Evolutionary conservation across 192 early-diverging fungal species (phyloP).

Genomic region (Gonapodya sp.): DNA sequence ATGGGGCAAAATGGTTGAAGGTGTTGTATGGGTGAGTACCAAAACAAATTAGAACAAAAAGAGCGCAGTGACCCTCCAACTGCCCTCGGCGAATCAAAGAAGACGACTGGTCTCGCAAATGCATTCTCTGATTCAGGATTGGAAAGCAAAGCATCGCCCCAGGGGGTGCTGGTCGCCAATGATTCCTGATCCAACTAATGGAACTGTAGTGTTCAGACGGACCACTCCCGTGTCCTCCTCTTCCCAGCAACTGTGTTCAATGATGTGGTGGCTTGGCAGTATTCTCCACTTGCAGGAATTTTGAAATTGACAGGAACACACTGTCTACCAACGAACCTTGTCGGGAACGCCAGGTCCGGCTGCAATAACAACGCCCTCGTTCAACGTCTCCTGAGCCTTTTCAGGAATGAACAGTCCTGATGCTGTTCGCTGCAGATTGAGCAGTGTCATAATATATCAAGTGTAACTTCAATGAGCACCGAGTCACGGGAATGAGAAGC

Average conservation of each 20-base stretch:
- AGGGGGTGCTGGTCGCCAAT: too few species aligned
- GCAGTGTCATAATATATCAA: background rate
- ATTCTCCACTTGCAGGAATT: too few species aligned
- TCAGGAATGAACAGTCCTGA: slow-evolving; percentile 95
- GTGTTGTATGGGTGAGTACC: slow-evolving; percentile 10
- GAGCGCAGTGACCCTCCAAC: background rate
- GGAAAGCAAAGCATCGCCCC: too few species aligned
- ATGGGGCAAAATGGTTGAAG: slow-evolving; percentile 12
- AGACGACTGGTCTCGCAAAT: too few species aligned
- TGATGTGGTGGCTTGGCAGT: too few species aligned
- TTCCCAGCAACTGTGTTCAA: too few species aligned
- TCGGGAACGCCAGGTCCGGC: slow-evolving; percentile 82
- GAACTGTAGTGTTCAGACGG: too few species aligned
- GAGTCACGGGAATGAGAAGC: background rate
- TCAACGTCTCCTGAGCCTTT: slow-evolving; percentile 93
- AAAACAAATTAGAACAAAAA: slow-evolving; percentile 7
- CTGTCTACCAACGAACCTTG: slow-evolving; percentile 32
- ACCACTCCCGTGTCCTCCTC: too few species aligned
- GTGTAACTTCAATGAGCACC: background rate
- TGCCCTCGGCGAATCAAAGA: too few species aligned
- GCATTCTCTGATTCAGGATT: too few species aligned
- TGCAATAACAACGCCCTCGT: slow-evolving; percentile 92
- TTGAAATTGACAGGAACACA: too few species aligned
- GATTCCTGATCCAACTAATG: too few species aligned
- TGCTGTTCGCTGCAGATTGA: slow-evolving; percentile 69